Percentiles rank a stretch among this genome's conserved stretches.
Conservation (phyloP, 129 eudicot genomes). For the Centella asiatica region DNA sequence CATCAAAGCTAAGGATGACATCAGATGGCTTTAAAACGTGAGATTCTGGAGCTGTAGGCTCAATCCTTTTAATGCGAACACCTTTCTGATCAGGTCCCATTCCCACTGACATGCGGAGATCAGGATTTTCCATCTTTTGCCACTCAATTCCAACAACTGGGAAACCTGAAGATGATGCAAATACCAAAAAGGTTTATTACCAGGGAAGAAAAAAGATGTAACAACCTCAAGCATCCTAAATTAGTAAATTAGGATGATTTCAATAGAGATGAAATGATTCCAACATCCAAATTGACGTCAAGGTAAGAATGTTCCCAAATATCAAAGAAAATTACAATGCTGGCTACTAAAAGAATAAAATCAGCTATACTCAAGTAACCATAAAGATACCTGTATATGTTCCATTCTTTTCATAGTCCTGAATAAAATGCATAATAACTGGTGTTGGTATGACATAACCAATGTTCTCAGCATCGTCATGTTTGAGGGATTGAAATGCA, state of each 20-base stretch:
- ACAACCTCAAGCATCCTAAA: not conserved
- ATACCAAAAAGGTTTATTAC: not conserved
- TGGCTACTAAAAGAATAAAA: not conserved
- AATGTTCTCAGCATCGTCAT: constrained; percentile 59
- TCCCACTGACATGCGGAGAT: constrained; percentile 52
- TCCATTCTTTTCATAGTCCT: constrained; percentile 52
- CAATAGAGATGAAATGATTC: not conserved
- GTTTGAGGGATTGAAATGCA: constrained; percentile 64
- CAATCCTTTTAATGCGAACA: constrained; percentile 50
- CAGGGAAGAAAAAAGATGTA: not conserved
- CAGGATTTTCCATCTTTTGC: constrained; percentile 67
- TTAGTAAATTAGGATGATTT: not conserved
- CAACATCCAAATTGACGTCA: not conserved
- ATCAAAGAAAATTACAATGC: not conserved
- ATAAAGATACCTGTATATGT: constrained; percentile 56
- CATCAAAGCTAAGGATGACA: constrained; percentile 54
- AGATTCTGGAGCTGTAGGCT: constrained; percentile 60
- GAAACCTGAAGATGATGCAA: constrained; percentile 25
- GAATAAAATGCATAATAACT: constrained; percentile 47
- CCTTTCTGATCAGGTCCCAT: constrained; percentile 51
- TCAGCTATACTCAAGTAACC: not conserved
- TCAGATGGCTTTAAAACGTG: constrained; percentile 42
- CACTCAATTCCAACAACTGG: constrained; percentile 59
- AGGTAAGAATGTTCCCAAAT: not conserved
- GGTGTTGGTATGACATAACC: constrained; percentile 67